Base-by-base conservation (phyloP, 768 basidiomycete genomes). In the Podaxis sp. region DNA sequence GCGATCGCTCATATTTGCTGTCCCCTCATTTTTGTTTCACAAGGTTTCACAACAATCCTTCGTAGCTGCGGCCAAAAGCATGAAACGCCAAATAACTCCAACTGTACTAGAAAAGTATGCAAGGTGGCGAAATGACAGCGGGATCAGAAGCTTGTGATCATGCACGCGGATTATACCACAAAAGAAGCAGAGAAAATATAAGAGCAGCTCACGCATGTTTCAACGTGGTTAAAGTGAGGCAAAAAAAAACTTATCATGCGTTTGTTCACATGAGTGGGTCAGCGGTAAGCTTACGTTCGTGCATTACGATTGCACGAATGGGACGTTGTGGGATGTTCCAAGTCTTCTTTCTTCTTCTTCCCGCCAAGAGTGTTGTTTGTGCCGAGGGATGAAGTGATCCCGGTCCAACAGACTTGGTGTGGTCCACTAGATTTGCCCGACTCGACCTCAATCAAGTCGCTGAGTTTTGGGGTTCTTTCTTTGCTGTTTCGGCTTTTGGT, bases 71-170 rank as follows among this genome's bases (percentile, higher is more conserved):
- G 91, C 95, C 3, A 80, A 74, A 61, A 79, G 82, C 0, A 85
- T 92, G 57, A 85, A 93, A 69, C 82, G 83, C 63, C 89, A 96
- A 66, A 96, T 98, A 66, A 99, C 96, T 0, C 87, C 89, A 3
- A 83, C 84, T 15, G 86, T 96, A 68, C 75, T 96, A 51, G 74
- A 76, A 51, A 87, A 82, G 65, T 98, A 90, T 68, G 82, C 84
- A 39, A 76, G 77, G 46, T 99, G 96, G 96, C 73, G 73, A 38
- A 71, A 73, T 22, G 71, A 61, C 44, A 75, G 65, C 60, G 69
- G 68, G 38, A 59, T 66, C 22, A 67, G 69, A 40, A 65, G 69
- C 19, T 57, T 72, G 19, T 73, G 66, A 69, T 30, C 46, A 52
- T n/a, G 9, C 36, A 40, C 7, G 4, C 17, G 38, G 6, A 40